These are phyloP conservation scores for Aspergillus luchuensis DNA, from an alignment of 2,329 filamentous ascomycete genomes.

Conservation along the genomic window DNA sequence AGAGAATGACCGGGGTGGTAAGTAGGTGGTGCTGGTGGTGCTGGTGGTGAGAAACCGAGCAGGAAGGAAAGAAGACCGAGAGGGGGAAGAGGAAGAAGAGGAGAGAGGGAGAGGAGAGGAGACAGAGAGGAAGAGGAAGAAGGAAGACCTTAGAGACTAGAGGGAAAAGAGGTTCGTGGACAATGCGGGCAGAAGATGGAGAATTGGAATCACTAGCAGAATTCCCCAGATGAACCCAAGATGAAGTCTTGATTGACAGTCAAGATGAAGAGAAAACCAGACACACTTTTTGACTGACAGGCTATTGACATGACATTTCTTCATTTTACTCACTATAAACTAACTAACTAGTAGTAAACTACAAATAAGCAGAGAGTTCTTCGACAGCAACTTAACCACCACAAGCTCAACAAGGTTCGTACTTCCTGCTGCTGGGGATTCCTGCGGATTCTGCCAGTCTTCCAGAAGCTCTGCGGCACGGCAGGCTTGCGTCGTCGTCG, in stretches of 20 bases:
- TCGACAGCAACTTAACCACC: too few relatives aligned
- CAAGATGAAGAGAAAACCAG: too few relatives aligned
- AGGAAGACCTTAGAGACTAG: slow-evolving; percentile 12
- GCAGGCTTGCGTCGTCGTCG: slow-evolving; percentile 15
- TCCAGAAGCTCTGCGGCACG: slow-evolving; percentile 27
- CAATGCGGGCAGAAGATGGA: neutral
- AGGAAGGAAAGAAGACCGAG: neutral
- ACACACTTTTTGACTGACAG: too few relatives aligned
- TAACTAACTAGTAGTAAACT: neutral
- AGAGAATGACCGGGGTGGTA: too few relatives aligned
- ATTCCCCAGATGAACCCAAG: neutral
- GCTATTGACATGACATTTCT: too few relatives aligned
- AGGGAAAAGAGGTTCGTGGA: slow-evolving; percentile 3
- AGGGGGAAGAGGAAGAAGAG: slow-evolving; percentile 11
- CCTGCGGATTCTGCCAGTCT: slow-evolving; percentile 20
- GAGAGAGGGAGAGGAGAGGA: slow-evolving; percentile 4
- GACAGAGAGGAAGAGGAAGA: slow-evolving; percentile 7
- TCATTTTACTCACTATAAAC: too few relatives aligned
- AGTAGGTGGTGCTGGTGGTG: neutral
- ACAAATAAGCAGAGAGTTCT: neutral
- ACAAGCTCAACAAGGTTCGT: neutral
- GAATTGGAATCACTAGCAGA: neutral
- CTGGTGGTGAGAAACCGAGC: neutral
- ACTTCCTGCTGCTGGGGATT: neutral
- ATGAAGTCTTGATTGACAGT: neutral